A percentile compares a stretch with the other conserved stretches of the same genome.
Evolutionary conservation across 2,329 filamentous ascomycete genomes (phyloP).

Genomic region (Cordyceps cateniannulata): DNA sequence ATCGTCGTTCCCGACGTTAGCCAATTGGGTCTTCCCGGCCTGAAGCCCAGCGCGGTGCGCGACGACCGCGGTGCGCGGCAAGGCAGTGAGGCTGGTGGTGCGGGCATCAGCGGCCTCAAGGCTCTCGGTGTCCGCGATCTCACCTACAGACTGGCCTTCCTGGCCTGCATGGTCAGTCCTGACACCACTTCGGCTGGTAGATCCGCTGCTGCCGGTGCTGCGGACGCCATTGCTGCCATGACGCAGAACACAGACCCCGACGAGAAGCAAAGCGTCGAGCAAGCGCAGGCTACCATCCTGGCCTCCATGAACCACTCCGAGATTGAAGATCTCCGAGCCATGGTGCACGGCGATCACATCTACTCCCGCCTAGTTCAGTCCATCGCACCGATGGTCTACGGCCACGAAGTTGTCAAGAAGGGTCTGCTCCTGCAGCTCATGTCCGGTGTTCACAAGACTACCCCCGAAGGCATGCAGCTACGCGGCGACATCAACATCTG

Average conservation of each 20-base stretch:
- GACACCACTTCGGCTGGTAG: constrained; percentile 78
- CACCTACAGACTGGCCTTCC: constrained; percentile 92
- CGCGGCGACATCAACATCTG: constrained; percentile 98
- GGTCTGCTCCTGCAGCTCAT: constrained; percentile 89
- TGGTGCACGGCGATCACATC: constrained; percentile 95
- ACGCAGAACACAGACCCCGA: constrained; percentile 59
- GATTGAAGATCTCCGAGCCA: constrained; percentile 82
- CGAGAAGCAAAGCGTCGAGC: constrained; percentile 64
- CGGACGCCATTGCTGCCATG: constrained; percentile 78
- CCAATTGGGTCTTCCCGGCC: constrained; percentile 83
- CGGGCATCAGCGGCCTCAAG: constrained; percentile 82
- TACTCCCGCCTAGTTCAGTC: constrained; percentile 90
- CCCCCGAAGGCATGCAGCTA: constrained; percentile 88
- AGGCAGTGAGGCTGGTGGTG: constrained; percentile 73
- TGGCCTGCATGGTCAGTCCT: constrained; percentile 91
- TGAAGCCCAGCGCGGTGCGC: constrained; percentile 73
- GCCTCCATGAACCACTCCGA: constrained; percentile 79
- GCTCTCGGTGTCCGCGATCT: constrained; percentile 89
- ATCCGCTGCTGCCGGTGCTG: constrained; percentile 53
- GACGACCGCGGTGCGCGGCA: constrained; percentile 70
- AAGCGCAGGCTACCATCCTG: constrained; percentile 81
- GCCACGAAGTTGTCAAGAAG: constrained; percentile 96
- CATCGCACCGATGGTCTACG: constrained; percentile 93
- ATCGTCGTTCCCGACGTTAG: constrained; percentile 97
- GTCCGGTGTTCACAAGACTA: constrained; percentile 90